phyloP scores from a whole-genome alignment of 2,329 filamentous ascomycete genomes.

The Zasmidium cellare region DNA sequence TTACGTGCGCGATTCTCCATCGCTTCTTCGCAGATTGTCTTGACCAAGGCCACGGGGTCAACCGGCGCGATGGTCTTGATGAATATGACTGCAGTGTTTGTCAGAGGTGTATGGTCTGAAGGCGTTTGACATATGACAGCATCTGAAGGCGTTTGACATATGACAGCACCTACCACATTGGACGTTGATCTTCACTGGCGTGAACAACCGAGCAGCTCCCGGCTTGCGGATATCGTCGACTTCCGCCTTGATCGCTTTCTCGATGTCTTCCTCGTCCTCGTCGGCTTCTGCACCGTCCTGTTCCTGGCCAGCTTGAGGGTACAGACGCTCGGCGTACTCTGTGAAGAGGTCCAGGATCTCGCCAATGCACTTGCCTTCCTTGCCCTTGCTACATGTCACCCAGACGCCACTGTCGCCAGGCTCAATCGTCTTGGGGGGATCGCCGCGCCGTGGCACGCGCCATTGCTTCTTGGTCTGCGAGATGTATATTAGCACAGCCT shows the following conservation, averaged over 20 bases:
- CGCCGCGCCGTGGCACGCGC: conserved; percentile 39
- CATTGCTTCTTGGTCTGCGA: conserved; percentile 46
- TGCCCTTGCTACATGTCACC: conserved; percentile 73
- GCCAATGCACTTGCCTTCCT: conserved; percentile 67
- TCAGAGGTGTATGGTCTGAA: conserved; percentile 6
- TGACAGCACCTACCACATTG: conserved; percentile 50
- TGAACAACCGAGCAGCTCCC: conserved; percentile 51
- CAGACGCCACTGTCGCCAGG: conserved; percentile 73
- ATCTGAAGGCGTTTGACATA: conserved; percentile 26
- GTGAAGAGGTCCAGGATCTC: conserved; percentile 66
- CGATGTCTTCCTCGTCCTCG: conserved; percentile 59
- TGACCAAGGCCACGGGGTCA: conserved; percentile 61
- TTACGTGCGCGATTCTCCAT: conserved; percentile 51
- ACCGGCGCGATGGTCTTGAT: conserved; percentile 58
- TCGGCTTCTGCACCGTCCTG: conserved; percentile 39
- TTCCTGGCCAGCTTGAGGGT: conserved; percentile 38
- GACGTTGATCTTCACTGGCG: conserved; percentile 55
- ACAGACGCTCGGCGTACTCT: conserved; percentile 65
- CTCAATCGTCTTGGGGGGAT: conserved; percentile 50
- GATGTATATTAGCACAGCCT: not conserved
- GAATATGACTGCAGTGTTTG: conserved; percentile 50
- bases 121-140: not conserved
- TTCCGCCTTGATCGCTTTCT: conserved; percentile 70
- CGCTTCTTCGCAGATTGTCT: conserved; percentile 59
- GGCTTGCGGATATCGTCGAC: conserved; percentile 62